Conservation (phyloP, 208 protist species). For the Porcisia deanei region DNA sequence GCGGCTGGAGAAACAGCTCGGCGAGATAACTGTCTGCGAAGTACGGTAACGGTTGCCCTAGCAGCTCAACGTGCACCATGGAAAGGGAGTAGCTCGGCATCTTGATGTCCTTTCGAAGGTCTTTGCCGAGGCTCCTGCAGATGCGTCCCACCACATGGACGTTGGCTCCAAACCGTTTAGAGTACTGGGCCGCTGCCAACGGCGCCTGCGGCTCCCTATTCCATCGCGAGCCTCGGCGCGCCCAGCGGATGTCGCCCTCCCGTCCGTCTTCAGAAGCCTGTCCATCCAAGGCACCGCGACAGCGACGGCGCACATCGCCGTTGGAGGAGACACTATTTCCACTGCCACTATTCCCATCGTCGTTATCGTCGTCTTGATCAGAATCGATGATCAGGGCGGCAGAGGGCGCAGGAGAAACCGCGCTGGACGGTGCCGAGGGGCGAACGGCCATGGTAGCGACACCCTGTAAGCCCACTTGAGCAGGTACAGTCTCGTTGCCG, state of each 20-base stretch:
- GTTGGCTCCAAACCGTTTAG: slow-evolving; percentile 52
- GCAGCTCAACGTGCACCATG: slow-evolving; percentile 55
- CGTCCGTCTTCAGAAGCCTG: background rate
- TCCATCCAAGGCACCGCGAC: background rate
- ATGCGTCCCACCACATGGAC: slow-evolving; percentile 62
- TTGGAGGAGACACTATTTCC: background rate
- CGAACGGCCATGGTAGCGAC: background rate
- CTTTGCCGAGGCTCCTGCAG: slow-evolving; percentile 56
- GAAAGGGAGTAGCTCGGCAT: slow-evolving; percentile 63
- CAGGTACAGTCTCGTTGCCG: background rate
- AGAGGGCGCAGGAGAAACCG: background rate
- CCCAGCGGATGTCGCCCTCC: background rate
- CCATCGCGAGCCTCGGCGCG: background rate
- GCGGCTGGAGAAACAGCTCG: slow-evolving; percentile 34
- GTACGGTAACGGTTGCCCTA: slow-evolving; percentile 55
- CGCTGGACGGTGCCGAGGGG: background rate
- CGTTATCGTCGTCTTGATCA: slow-evolving; percentile 13
- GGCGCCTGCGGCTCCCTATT: background rate
- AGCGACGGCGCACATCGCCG: background rate
- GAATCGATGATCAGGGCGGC: background rate
- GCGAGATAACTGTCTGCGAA: slow-evolving; percentile 62
- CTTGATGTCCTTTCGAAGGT: slow-evolving; percentile 60
- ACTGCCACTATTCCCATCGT: background rate
- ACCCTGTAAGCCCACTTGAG: background rate
- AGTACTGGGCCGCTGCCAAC: slow-evolving; percentile 29